Conservation (phyloP, 1,284 basidiomycete genomes). For the Coniophora puteana region DNA sequence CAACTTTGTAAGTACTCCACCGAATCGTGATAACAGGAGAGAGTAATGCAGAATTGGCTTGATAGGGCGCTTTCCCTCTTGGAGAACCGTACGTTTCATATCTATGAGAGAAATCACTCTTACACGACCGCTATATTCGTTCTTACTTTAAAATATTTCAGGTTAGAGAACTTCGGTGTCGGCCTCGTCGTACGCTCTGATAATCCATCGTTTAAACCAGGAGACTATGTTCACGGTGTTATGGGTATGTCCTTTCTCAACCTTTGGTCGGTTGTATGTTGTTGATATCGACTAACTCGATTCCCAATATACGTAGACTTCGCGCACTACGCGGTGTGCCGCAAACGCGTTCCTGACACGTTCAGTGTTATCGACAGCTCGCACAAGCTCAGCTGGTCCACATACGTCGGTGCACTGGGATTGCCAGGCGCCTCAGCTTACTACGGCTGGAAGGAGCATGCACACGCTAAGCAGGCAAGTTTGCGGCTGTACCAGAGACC, state of each 20-base stretch:
- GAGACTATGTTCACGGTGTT: conserved; percentile 26
- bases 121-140: not conserved
- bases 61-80: conserved; percentile 29
- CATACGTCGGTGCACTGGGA: conserved; percentile 47
- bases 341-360: conserved; percentile 9
- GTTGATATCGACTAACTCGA: not conserved
- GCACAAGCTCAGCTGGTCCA: conserved; percentile 38
- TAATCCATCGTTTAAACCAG: conserved; percentile 19
- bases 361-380: conserved; percentile 28
- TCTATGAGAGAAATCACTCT: too few species aligned
- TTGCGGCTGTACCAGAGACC: not conserved
- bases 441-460: conserved; percentile 31
- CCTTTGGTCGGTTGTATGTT: not conserved
- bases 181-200: conserved; percentile 37
- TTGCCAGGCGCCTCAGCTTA: conserved; percentile 40
- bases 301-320: conserved; percentile 13
- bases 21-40: too few species aligned
- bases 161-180: conserved; percentile 33
- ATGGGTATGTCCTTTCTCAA: conserved; percentile 15
- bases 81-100: conserved; percentile 44
- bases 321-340: conserved; percentile 23
- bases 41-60: too few species aligned
- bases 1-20: not conserved
- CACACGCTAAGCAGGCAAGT: conserved; percentile 32
- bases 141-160: conserved; percentile 7